Conservation (phyloP, 2,329 filamentous ascomycete species). For the Alternaria tenuissima region DNA sequence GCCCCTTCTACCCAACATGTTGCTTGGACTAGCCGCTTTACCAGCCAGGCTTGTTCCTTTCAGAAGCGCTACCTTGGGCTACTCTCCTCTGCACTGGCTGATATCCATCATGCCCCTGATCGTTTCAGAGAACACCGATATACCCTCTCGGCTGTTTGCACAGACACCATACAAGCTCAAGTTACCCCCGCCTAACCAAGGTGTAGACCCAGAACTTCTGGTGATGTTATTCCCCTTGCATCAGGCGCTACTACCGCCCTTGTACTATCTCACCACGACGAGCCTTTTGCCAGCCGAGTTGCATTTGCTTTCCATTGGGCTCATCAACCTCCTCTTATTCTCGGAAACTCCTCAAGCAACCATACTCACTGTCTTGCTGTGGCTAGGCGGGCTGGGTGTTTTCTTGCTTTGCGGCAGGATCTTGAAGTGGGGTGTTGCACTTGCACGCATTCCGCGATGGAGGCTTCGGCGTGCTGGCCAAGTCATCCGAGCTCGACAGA, state of each 20-base stretch:
- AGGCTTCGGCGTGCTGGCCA: conserved; percentile 72
- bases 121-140: conserved; percentile 56
- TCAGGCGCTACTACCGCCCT: conserved; percentile 73
- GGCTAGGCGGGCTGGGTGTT: conserved; percentile 74
- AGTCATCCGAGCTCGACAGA: conserved; percentile 53
- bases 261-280: conserved; percentile 85
- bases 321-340: conserved; percentile 83
- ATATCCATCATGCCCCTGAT: conserved; percentile 75
- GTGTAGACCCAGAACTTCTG: conserved; percentile 65
- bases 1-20: conserved; percentile 77
- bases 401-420: conserved; percentile 77
- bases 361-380: conserved; percentile 56
- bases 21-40: conserved; percentile 80
- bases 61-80: conserved; percentile 63
- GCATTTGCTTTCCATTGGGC: conserved; percentile 80
- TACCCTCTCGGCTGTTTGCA: conserved; percentile 45
- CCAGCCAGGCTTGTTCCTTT: conserved; percentile 77
- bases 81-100: conserved; percentile 79
- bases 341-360: conserved; percentile 67
- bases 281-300: conserved; percentile 88
- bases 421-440: conserved; percentile 81
- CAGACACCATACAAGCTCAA: conserved; percentile 48
- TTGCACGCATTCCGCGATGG: conserved; percentile 92
- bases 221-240: conserved; percentile 83
- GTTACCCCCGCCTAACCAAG: conserved; percentile 37